Evolutionary conservation across 2,329 filamentous ascomycete species (phyloP), one percentile per base, ranked within the genome.

Genomic region (Waltergamsia citrina): DNA sequence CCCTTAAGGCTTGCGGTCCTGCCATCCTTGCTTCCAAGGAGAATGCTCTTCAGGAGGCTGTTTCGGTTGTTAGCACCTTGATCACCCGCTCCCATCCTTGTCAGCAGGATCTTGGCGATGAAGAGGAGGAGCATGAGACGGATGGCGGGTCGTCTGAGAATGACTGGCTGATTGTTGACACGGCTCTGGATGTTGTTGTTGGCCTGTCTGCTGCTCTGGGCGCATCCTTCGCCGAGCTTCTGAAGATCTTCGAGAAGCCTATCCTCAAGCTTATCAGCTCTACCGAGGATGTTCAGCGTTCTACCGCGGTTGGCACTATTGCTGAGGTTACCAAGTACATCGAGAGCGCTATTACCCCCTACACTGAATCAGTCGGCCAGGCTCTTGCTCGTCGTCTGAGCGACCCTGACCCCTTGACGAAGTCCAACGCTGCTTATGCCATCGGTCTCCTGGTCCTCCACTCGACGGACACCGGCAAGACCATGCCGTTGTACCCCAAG

Each of bases 151-250:
- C 82, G 20, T 94, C 90, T 3, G 92, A 98, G 63, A 94, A 94
- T 51, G 92, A 96, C 66, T 96, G 92, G 92, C 75, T 95, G 14
- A 81, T 94, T 33, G 82, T 96, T 35, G 92, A 98, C 63, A 94
- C 87, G 8, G 88, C 86, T 23, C 74, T 96, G 36, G 92, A 96
- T 44, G 86, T 94, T 30, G 70, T 95, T 33, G 85, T 86, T 33
- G 86, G 85, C 24, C 74, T 96, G 26, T 80, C 88, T 15, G 76
- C 78, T 30, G 86, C 86, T 21, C 77, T 96, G 11, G 92, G 92
- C 25, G 58, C 72, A 16, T 77, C 79, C 46, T 96, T 95, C 50
- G 71, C 72, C 36, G 82, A 94, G 65, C 69, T 95, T 41, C 96
- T 87, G 86, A 93, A 94, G 69, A 79, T 94, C 48, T 94, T 95